Conservation (phyloP, 2,329 filamentous ascomycete species). For the Fusarium nurragi region DNA sequence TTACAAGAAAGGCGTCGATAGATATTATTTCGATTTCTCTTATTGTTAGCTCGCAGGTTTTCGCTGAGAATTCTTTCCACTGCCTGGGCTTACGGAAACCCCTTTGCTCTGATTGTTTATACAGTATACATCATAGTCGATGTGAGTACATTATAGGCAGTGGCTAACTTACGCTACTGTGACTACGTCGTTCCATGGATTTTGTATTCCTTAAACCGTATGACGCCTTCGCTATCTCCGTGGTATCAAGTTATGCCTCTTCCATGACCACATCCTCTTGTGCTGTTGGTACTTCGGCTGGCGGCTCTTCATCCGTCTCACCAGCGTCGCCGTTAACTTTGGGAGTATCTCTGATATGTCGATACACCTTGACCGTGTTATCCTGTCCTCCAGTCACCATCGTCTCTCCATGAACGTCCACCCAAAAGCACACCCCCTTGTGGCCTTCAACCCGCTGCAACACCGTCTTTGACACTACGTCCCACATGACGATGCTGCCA, state of each 20-base stretch:
- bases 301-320: conserved; percentile 56
- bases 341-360: conserved; percentile 41
- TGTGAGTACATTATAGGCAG: background rate
- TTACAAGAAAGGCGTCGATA: background rate
- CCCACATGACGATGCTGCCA: conserved; percentile 86
- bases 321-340: conserved; percentile 31
- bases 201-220: background rate
- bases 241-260: conserved; percentile 27
- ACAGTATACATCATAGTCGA: background rate
- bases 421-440: conserved; percentile 71
- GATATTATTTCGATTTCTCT: background rate
- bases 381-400: conserved; percentile 69
- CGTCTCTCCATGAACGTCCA: conserved; percentile 65
- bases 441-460: conserved; percentile 71
- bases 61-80: background rate
- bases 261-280: conserved; percentile 54
- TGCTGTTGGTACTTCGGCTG: conserved; percentile 60
- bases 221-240: background rate
- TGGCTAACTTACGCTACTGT: background rate
- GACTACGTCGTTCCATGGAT: background rate
- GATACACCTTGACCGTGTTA: conserved; percentile 61
- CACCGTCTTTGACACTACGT: conserved; percentile 84
- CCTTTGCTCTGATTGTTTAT: background rate
- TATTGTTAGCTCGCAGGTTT: background rate
- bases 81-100: background rate